Evolutionary conservation across 768 basidiomycete genomes (phyloP).

Genomic region (Calocera viscosa): DNA sequence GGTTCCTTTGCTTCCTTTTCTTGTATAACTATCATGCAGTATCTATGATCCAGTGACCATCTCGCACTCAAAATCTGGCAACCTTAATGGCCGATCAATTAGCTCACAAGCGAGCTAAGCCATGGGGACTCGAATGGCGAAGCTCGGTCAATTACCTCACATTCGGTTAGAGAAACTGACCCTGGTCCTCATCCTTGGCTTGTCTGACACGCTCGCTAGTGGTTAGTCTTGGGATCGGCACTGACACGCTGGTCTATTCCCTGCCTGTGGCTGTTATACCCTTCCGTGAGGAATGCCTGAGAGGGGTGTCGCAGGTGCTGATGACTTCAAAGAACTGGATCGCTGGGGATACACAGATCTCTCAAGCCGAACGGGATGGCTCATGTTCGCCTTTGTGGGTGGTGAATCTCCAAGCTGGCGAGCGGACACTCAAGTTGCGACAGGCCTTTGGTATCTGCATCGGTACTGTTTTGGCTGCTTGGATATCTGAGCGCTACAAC

Average conservation of each 20-base stretch:
- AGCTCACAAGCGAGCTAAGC: slow-evolving; percentile 15
- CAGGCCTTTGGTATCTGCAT: slow-evolving; percentile 44
- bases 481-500: slow-evolving; percentile 41
- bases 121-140: slow-evolving; percentile 43
- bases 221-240: slow-evolving; percentile 35
- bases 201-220: slow-evolving; percentile 23
- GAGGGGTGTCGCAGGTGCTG: background rate
- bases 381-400: slow-evolving; percentile 34
- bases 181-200: background rate
- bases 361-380: slow-evolving; percentile 40
- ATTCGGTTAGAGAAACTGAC: slow-evolving; percentile 22
- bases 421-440: slow-evolving; percentile 32
- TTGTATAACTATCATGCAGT: too few relatives aligned
- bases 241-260: background rate
- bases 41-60: too few relatives aligned
- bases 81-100: background rate
- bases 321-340: slow-evolving; percentile 20
- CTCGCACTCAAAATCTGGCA: background rate
- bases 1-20: background rate
- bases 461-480: slow-evolving; percentile 24
- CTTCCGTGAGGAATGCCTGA: background rate
- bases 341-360: background rate
- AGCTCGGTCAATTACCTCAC: slow-evolving; percentile 48
- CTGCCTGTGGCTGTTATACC: background rate
- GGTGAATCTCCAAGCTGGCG: background rate